Evolutionary conservation across 768 basidiomycete genomes (phyloP), one percentile per base, ranked within the genome.

Genomic region (Pilatotrama ljubarskyi): DNA sequence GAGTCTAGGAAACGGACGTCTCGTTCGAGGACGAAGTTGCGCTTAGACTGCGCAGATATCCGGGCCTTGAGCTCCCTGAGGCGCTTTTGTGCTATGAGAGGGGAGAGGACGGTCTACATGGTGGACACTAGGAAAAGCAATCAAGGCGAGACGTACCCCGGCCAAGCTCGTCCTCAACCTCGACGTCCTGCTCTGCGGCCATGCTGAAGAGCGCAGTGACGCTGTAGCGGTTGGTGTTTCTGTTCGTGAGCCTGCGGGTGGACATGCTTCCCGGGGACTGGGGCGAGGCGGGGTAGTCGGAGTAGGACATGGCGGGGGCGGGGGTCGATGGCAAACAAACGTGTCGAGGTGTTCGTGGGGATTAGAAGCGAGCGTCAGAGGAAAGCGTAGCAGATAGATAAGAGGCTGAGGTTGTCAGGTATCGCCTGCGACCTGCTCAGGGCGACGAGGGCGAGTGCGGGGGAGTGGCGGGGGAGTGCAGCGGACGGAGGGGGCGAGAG

Each of bases 1-100:
- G 92, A 93, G 78, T 99, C 97, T 42, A 99, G 86, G 74, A 98
- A 99, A 51, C 97, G 90, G 35, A 99, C 97, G 74, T 99, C 97
- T 44, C 97, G 89, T 74, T 99, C 97, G 11, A 99, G 84, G 40
- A 99, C 97, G 68, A 99, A 99, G 78, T 99, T 99, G 86, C 98
- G 98, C 83, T 99, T 99, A 55, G 93, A 95, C 77, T 98, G 97
- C 0, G 94, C 91, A 14, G 97, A 98, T 61, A 99, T 99, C 71
- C 95, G 91, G 25, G 89, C 85, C 78, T 99, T 99, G 64, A 99
- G 82, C 68, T 99, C 97, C 29, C 97, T 83, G 29, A 99, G 79
- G 47, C 96, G 93, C 75, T 96, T 98, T 80, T 99, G 97, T 49
- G 97, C 97, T 94, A 71, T 50, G 51, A 56, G 62, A 26, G 51